Conservation (phyloP, 176 grass and related monocot genomes). For the Cenchrus fungigraminus region DNA sequence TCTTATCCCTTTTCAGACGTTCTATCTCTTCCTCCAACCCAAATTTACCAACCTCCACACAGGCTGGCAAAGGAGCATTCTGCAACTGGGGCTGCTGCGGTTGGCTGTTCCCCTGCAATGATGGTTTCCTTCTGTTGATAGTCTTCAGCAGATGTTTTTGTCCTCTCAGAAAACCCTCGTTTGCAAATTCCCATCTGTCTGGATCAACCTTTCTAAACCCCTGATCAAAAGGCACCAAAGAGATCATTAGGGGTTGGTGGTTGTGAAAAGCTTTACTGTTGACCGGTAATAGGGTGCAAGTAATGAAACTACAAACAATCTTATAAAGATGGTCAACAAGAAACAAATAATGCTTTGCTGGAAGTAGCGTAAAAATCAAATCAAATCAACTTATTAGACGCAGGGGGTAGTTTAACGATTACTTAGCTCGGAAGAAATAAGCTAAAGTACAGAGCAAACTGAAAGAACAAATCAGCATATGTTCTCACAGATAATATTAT, state of each 20-base stretch:
- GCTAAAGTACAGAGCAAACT: slow-evolving; percentile 3
- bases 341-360: slow-evolving; percentile 2
- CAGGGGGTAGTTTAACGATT: background rate
- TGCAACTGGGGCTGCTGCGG: slow-evolving; percentile 65
- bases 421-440: slow-evolving; percentile 13
- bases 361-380: background rate
- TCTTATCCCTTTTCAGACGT: slow-evolving; percentile 92
- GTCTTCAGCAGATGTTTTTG: slow-evolving; percentile 92
- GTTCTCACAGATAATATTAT: slow-evolving; percentile 1
- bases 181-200: slow-evolving; percentile 98
- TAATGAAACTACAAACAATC: background rate
- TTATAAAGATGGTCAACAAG: background rate
- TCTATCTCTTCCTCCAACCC: slow-evolving; percentile 96
- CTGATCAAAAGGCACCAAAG: slow-evolving; percentile 47
- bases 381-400: slow-evolving; percentile 3
- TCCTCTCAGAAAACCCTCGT: slow-evolving; percentile 91
- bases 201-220: slow-evolving; percentile 99
- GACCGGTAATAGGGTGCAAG: background rate
- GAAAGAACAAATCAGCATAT: slow-evolving; percentile 4
- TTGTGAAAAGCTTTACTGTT: background rate
- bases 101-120: slow-evolving; percentile 59
- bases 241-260: slow-evolving; percentile 13
- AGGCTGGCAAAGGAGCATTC: slow-evolving; percentile 70
- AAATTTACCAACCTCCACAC: slow-evolving; percentile 93
- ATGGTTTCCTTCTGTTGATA: slow-evolving; percentile 87